Base-by-base conservation (phyloP, 2,329 filamentous ascomycete genomes). In the Zymoseptoria tritici region DNA sequence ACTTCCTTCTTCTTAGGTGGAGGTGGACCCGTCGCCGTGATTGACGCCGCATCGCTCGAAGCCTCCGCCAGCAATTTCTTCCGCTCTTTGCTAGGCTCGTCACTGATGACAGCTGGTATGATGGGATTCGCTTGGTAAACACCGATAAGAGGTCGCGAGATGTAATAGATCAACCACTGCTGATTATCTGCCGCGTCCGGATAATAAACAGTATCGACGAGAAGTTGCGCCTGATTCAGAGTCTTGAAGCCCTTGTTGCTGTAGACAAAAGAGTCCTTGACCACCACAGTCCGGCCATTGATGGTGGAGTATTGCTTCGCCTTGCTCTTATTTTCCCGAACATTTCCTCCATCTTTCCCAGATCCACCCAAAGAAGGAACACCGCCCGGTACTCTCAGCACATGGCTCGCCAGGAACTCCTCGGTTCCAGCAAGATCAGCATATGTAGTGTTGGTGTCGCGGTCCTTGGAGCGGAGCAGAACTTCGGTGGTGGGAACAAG, bases 211-310 rank as follows among this genome's bases (percentile, higher is more conserved):
- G 83, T 81, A 74, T 99, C 95, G 71, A 84, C 84, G 59, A 97
- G 79, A 36, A 97, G 79, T 71, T 94, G 91, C 31, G 92, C 90
- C 73, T 97, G 94, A 64, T 90, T 91, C 63, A 97, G 80, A 36
- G 85, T 85, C 77, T 94, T 96, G 82, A 97, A 99, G 91, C 92
- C 94, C 81, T 99, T 99, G 72, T 97, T 97, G 74, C 89, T 97
- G 76, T 95, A 99, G 49, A 97, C 83, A 67, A 88, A 88, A 24
- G 88, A 85, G 75, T 99, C 94, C 76, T 97, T 97, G 65, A 99
- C 86, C 52, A 99, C 90, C 61, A 99, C 87, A 54, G 90, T 97
- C 69, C 91, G 85, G 42, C 92, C 91, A 75, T 99, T 99, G 66
- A 94, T 81, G 0, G 95, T 99, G 13, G 88, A 88, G 71, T 94